Evolutionary conservation across 257 asterid species (phyloP), one percentile per base, ranked within the genome.

Genomic region (Solanum bukasovii): DNA sequence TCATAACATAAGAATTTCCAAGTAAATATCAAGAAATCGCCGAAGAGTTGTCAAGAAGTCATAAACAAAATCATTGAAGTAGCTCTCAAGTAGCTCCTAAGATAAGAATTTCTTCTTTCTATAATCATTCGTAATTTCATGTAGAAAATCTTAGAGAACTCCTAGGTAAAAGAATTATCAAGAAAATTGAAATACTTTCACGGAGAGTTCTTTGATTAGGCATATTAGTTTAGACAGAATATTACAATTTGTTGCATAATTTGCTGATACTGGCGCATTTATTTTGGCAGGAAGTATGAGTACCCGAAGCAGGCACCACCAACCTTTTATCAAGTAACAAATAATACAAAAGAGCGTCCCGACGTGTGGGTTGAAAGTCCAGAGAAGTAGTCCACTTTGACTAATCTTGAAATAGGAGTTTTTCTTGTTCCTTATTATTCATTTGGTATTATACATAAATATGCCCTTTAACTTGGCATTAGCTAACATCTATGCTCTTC

Each of bases 351-450:
- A 92, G 99, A 97, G 94, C 94, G 99, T 88, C 99, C 99, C 52
- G 99, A 97, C 89, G 99, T 97, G 89, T 97, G 99, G 99, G 90
- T 97, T 89, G 99, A 97, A 86, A 96, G 98, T 91, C 99, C 99
- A 78, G 99, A 97, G 89, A 96, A 94, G 98, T 97, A 87, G 89
- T 95, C 91, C 90, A 87, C 70, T 84, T 61, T 35, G 81, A 88
- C 87, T 79, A 27, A 59, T 85, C 65, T 84, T 72, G 40, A 8
- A 77, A 59, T 46, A 44, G 31, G 35, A 25, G n/a, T 56, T 9
- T 38, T 79, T 44, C 31, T 18, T 71, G 40, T 35, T 61, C 40
- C 38, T 56, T 42, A 1, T 40, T 11, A 56, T 13, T n/a, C 73
- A 14, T 46, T 42, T 56, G 65, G 65, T 20, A 20, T 20, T 56